Base-by-base conservation (phyloP, 2,329 filamentous ascomycete species). In the Trichoderma sp. region DNA sequence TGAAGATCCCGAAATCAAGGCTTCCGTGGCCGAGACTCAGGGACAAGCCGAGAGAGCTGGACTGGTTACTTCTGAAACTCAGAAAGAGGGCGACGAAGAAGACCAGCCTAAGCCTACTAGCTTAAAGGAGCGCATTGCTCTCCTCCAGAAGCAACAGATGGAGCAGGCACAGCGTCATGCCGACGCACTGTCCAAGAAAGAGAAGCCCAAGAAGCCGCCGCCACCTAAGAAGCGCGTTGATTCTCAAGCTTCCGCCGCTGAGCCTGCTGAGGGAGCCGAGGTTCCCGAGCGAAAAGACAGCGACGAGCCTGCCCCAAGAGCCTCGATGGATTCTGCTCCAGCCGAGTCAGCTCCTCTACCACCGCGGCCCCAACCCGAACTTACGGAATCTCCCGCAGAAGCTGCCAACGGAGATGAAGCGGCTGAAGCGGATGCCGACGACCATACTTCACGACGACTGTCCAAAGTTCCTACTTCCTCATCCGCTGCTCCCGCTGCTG, bases 111-210 rank as follows among this genome's bases (percentile, higher is more conserved):
- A 98, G 82, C 94, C 95, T 28, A 93, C 94, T 71, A 98, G 93
- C 76, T 82, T 99, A 73, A 99, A 98, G 82, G 96, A 99, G 81
- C 89, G 96, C 74, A 98, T 99, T 83, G 96, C 96, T 32, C 85
- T 97, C 67, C 85, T 99, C 18, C 96, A 99, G 81, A 95, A 93
- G 79, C 94, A 98, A 80, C 96, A 99, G 81, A 85, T 93, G 79
- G 96, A 98, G 79, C 93, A 96, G 79, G 93, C 95, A 6, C 88
- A 92, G 74, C 88, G 95, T 67, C 92, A 95, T 81, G 92, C 93
- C 8, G 93, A 96, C 47, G 89, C 91, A 18, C 86, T 87, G 24
- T 86, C 91, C 71, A 97, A 93, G 84, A 95, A 97, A 80, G 94
- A 97, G 77, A 97, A 97, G 82, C 91, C 93, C 12, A 97, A 95